Evolutionary conservation across 2,329 filamentous ascomycete genomes (phyloP).

Genomic region (Aspergillus sergii): DNA sequence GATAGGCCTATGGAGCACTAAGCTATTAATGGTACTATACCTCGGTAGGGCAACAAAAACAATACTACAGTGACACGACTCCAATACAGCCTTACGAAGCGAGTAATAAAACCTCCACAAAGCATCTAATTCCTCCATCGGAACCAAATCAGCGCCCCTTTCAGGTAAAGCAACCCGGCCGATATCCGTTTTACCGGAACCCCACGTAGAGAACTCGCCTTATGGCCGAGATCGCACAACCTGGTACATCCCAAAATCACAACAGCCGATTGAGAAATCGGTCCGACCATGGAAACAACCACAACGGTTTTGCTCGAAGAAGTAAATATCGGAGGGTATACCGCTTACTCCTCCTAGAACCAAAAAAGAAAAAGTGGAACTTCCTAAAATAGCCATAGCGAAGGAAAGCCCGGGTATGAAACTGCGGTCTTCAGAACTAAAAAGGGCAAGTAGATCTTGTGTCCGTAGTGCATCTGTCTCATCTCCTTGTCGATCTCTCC

Average conservation of each 20-base stretch:
- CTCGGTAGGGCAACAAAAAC: background rate
- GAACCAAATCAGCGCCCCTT: background rate
- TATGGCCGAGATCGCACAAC: background rate
- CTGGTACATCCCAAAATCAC: background rate
- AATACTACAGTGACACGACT: background rate
- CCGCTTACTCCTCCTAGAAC: background rate
- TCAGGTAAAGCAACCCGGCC: background rate
- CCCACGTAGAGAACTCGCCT: background rate
- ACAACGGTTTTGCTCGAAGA: background rate
- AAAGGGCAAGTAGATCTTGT: conserved; percentile 10
- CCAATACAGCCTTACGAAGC: background rate
- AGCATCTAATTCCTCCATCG: background rate
- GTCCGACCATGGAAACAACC: conserved; percentile 6
- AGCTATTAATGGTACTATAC: background rate
- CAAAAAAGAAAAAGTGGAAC: background rate
- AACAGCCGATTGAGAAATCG: conserved; percentile 4
- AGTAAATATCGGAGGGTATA: background rate
- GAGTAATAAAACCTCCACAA: background rate
- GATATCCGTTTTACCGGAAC: background rate
- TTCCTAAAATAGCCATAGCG: conserved; percentile 1
- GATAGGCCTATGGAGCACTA: background rate
- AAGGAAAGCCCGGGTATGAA: background rate
- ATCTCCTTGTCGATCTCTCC: conserved; percentile 16
- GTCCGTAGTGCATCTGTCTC: conserved; percentile 5
- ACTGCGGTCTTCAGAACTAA: background rate